Evolutionary conservation across 495 filamentous ascomycete genomes (phyloP), one percentile per base, ranked within the genome.

Genomic region (Penicillium nucicola): DNA sequence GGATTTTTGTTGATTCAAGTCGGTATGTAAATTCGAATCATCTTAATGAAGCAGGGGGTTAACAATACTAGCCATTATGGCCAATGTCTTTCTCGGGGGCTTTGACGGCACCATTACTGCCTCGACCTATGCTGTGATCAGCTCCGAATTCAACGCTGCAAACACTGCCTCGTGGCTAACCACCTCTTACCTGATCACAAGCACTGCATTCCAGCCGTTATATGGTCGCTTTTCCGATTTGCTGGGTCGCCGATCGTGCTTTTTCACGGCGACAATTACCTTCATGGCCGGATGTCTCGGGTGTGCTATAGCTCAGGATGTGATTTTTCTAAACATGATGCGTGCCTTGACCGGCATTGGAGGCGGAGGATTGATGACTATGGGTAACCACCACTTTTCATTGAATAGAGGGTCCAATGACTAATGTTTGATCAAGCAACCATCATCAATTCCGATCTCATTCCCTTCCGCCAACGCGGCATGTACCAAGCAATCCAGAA

Each of bases 241-340:
- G 6, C 72, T 75, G 31, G 72, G 76, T 15, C 70, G 67, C 3
- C 68, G 74, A 17, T 17, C 58, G n/a, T 69, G 66, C 23, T 70
- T 78, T 52, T 69, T 75, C 30, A 64, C 64, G 1, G 62, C 69
- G 1, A 79, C 77, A 0, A 58, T 71, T 18, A 61, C 72, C 5
- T 80, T 80, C 44, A 61, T 72, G 25, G 12, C 60, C 9, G 77
- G 77, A 4, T 77, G 73, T 62, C 39, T 73, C 1, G 68, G 74
- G 5, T 77, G 73, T 49, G 81, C 75, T 0, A 28, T 77, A 11
- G 80, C 79, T 8, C 66, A 64, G 17, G 65, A 75, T 23, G 76
- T 87, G 50, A 62, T 80, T 56, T 72, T 79, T 5, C 82, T 96
- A 64, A 92, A 96, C 42, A 57, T 87, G 2, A 92, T 92, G 42